Conservation (phyloP, 805 yeast genomes). For the Ogataea neopini region DNA sequence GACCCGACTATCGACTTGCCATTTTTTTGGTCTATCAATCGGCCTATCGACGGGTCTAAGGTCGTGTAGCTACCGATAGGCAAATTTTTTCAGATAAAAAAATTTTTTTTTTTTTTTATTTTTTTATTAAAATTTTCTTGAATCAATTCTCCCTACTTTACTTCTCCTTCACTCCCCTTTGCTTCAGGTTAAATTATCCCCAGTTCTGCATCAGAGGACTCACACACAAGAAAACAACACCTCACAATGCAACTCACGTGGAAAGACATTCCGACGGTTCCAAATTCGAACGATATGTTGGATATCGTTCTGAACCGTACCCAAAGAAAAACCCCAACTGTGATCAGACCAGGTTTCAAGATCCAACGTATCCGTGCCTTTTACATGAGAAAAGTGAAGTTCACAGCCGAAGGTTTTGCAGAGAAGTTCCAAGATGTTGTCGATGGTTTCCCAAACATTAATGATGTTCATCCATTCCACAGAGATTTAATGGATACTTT, state of each 20-base stretch:
- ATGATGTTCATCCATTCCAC: constrained; percentile 98
- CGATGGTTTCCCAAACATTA: constrained; percentile 90
- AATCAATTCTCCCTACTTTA: not conserved
- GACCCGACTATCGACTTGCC: no score
- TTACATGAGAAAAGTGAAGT: constrained; percentile 97
- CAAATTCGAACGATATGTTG: constrained; percentile 87
- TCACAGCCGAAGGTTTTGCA: constrained; percentile 92
- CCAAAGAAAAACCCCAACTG: constrained; percentile 99
- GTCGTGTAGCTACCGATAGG: not conserved
- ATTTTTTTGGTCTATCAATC: no score
- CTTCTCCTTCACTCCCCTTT: not conserved
- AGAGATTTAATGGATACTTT: constrained; percentile 97
- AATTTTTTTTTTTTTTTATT: constrained; percentile 7
- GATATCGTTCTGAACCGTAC: constrained; percentile 97
- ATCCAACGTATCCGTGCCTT: constrained; percentile 95
- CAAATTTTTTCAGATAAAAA: constrained; percentile 1
- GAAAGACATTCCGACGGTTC: constrained; percentile 97
- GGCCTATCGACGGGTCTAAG: constrained; percentile 3
- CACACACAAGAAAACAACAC: constrained; percentile 1
- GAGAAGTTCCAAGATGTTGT: constrained; percentile 89
- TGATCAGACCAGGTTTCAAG: constrained; percentile 93
- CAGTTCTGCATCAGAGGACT: not conserved
- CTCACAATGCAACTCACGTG: constrained; percentile 87
- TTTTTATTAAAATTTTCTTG: not conserved
- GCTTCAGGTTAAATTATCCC: not conserved